Percentiles rank a stretch among this genome's conserved stretches.
These are phyloP conservation scores for Rubroboletus pulcherrimus DNA, from an alignment of 768 basidiomycete species.

Conservation along the genomic window DNA sequence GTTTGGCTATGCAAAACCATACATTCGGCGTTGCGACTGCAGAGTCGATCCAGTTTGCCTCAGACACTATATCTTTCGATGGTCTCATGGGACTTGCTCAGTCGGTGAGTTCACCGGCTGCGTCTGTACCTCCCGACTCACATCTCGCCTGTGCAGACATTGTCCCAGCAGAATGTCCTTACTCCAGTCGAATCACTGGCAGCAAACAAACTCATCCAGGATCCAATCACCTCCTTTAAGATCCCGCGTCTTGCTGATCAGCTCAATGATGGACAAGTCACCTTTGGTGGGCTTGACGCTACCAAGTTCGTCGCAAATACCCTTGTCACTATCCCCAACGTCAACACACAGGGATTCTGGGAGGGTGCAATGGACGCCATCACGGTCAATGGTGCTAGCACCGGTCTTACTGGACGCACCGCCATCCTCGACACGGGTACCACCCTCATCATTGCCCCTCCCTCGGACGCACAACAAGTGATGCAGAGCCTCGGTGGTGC, in stretches of 20 bases:
- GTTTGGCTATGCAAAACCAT: slow-evolving; percentile 53
- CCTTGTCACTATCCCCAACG: slow-evolving; percentile 57
- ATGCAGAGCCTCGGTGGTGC: slow-evolving; percentile 57
- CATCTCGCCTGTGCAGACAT: slow-evolving; percentile 31
- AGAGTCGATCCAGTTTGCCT: slow-evolving; percentile 63
- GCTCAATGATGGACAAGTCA: slow-evolving; percentile 68
- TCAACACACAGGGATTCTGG: slow-evolving; percentile 76
- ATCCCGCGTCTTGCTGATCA: slow-evolving; percentile 70
- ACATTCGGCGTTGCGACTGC: slow-evolving; percentile 61
- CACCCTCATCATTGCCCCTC: slow-evolving; percentile 41
- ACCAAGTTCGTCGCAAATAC: slow-evolving; percentile 63
- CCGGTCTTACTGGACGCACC: slow-evolving; percentile 56
- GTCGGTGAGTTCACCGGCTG: slow-evolving; percentile 45
- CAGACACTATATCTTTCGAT: slow-evolving; percentile 50
- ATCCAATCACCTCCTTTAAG: slow-evolving; percentile 75
- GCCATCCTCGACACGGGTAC: slow-evolving; percentile 61
- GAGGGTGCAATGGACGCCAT: slow-evolving; percentile 61
- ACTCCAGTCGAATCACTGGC: slow-evolving; percentile 76
- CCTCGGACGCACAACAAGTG: slow-evolving; percentile 50
- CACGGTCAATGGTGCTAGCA: slow-evolving; percentile 52
- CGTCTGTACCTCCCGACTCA: neutral
- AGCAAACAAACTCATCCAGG: slow-evolving; percentile 48
- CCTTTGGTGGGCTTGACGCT: slow-evolving; percentile 72
- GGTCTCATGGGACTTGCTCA: slow-evolving; percentile 77
- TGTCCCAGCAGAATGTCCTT: slow-evolving; percentile 59